Evolutionary conservation across 306 rosid genomes (phyloP).

Genomic region (Lathyrus oleraceus): DNA sequence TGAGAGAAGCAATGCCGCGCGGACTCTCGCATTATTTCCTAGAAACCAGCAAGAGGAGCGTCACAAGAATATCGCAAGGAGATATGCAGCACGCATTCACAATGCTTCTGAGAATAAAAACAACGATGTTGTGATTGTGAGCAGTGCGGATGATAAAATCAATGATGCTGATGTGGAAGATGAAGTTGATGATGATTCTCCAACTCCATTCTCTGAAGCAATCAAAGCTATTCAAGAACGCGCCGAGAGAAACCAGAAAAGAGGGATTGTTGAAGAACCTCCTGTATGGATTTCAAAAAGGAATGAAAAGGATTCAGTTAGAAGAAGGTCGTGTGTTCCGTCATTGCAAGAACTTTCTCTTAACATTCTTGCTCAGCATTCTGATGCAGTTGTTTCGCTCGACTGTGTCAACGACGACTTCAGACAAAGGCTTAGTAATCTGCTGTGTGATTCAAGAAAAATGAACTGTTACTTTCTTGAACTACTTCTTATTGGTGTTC

Average conservation of each 20-base stretch:
- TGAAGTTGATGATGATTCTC: conserved; percentile 41
- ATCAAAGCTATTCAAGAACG: conserved; percentile 48
- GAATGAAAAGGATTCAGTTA: background rate
- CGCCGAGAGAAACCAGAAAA: background rate
- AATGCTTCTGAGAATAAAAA: background rate
- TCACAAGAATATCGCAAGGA: background rate
- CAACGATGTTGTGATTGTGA: no score
- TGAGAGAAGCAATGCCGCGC: background rate
- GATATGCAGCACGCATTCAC: background rate
- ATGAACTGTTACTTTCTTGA: conserved; percentile 49
- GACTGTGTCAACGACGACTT: conserved; percentile 61
- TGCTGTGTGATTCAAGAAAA: conserved; percentile 71
- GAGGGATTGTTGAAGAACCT: background rate
- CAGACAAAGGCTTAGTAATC: conserved; percentile 56
- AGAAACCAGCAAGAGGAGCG: background rate
- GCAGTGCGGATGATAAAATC: background rate
- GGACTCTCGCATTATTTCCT: background rate
- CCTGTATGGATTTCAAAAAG: conserved; percentile 50
- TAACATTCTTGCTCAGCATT: conserved; percentile 53
- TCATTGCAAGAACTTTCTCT: conserved; percentile 61
- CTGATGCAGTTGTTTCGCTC: conserved; percentile 68
- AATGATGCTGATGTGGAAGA: background rate
- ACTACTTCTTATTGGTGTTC: conserved; percentile 64
- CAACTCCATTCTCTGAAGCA: conserved; percentile 71
- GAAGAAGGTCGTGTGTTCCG: conserved; percentile 41